These are phyloP conservation scores for Suillus spraguei DNA, from an alignment of 768 basidiomycete genomes.

Conservation along the genomic window DNA sequence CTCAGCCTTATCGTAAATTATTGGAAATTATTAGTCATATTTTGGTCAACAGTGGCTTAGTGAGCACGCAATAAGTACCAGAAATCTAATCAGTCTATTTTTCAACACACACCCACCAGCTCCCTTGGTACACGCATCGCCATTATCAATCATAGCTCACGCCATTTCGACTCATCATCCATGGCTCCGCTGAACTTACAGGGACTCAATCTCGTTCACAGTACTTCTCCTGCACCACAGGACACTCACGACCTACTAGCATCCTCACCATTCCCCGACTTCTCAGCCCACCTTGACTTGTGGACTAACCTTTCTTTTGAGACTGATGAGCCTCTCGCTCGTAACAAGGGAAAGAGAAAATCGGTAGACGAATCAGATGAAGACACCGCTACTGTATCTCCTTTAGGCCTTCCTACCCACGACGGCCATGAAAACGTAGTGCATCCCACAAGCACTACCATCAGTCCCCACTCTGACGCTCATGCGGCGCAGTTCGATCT, in stretches of 20 bases:
- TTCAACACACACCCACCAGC: slow-evolving; percentile 13
- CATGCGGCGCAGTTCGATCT: slow-evolving; percentile 45
- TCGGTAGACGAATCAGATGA: slow-evolving; percentile 44
- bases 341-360: slow-evolving; percentile 36
- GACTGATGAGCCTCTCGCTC: slow-evolving; percentile 59
- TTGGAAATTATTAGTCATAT: slow-evolving; percentile 15
- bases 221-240: slow-evolving; percentile 43
- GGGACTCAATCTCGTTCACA: slow-evolving; percentile 80
- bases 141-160: not conserved
- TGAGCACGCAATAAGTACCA: slow-evolving; percentile 15
- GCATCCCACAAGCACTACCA: slow-evolving; percentile 43
- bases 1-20: not conserved
- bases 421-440: slow-evolving; percentile 65
- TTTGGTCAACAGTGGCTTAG: slow-evolving; percentile 2
- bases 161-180: slow-evolving; percentile 39
- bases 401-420: slow-evolving; percentile 40
- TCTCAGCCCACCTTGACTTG: slow-evolving; percentile 75
- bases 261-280: slow-evolving; percentile 68
- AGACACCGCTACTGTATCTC: slow-evolving; percentile 23
- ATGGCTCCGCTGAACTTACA: slow-evolving; percentile 71
- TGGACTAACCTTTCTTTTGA: slow-evolving; percentile 86
- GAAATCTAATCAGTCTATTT: slow-evolving; percentile 17
- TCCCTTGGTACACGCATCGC: slow-evolving; percentile 10
- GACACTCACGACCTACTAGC: slow-evolving; percentile 61
- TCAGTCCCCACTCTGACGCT: slow-evolving; percentile 38